Evolutionary conservation across 495 filamentous ascomycete genomes (phyloP).

Genomic region (Aspergillus affinis): DNA sequence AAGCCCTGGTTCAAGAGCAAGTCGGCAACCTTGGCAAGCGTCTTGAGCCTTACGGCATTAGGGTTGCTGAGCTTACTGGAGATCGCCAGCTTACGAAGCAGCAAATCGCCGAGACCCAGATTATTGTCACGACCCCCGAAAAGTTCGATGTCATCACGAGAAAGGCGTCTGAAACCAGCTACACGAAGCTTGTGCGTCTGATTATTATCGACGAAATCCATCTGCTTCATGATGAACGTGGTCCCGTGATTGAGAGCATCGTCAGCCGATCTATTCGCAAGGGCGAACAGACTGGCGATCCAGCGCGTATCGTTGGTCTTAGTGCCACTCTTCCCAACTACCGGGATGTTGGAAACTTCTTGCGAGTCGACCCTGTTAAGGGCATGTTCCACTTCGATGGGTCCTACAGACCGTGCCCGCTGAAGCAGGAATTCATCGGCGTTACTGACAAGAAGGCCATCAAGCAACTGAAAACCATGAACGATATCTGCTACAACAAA

Average conservation of each 20-base stretch:
- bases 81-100: conserved; percentile 98
- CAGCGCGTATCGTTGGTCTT: conserved; percentile 85
- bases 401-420: conserved; percentile 86
- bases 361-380: conserved; percentile 82
- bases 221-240: conserved; percentile 94
- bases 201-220: conserved; percentile 99
- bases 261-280: conserved; percentile 91
- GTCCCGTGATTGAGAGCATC: conserved; percentile 94
- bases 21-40: conserved; percentile 95
- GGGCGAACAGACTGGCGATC: conserved; percentile 89
- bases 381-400: conserved; percentile 96
- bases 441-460: conserved; percentile 98
- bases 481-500: conserved; percentile 97
- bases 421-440: conserved; percentile 96
- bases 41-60: conserved; percentile 86
- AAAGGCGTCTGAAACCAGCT: conserved; percentile 95
- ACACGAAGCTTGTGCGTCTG: conserved; percentile 92
- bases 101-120: conserved; percentile 95
- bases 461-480: conserved; percentile 99
- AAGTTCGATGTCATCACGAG: conserved; percentile 99
- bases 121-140: conserved; percentile 98
- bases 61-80: conserved; percentile 89
- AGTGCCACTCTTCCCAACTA: conserved; percentile 97
- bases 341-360: conserved; percentile 91
- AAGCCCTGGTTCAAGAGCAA: conserved; percentile 94